Base-by-base conservation (phyloP, 805 yeast genomes). In the Suhomyces prunicola region DNA sequence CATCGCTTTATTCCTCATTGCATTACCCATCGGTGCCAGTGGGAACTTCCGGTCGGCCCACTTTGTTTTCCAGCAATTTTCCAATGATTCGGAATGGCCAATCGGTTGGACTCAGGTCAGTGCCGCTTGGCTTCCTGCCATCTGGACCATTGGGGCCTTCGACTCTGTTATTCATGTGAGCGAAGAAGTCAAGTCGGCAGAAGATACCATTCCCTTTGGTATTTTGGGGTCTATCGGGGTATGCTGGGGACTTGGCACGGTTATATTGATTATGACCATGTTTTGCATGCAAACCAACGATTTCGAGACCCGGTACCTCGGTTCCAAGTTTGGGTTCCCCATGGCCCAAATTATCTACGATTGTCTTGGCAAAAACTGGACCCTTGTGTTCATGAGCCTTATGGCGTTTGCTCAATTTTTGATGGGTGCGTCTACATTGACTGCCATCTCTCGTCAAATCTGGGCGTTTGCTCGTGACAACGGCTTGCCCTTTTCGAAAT, bases 401-500 rank as follows among this genome's bases (percentile, higher is more conserved):
- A 76, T 73, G 4, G 56, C 63, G 24, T 63, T 73, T 51, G 64
- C 72, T 23, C 72, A 69, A 54, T 68, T 63, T 53, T 44, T 67
- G 45, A 68, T 68, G 72, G 71, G 72, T 1, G 69, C 69, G 15
- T 67, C 72, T 7, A 63, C 71, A 40, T 57, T 70, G 45, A 71
- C 76, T 42, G 75, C 72, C 27, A 77, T 73, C 64, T 71, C 77
- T 22, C 66, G 78, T 61, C 65, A 73, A 55, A 70, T 76, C 59
- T 73, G 77, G 77, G 70, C 76, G 8, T 73, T 73, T 61, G 66
- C 74, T 50, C 66, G 78, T 65, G 77, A 73, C 65, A 68, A 71
- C 50, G 78, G 77, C 6, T 66, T 73, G 59, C 78, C 78, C 9
- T 68, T 63, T 49, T 69, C 76, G 52, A 68, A 68, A 58, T 65